Conservation (phyloP, 352 stramenopile genomes). For the Globisporangium orthogonon region DNA sequence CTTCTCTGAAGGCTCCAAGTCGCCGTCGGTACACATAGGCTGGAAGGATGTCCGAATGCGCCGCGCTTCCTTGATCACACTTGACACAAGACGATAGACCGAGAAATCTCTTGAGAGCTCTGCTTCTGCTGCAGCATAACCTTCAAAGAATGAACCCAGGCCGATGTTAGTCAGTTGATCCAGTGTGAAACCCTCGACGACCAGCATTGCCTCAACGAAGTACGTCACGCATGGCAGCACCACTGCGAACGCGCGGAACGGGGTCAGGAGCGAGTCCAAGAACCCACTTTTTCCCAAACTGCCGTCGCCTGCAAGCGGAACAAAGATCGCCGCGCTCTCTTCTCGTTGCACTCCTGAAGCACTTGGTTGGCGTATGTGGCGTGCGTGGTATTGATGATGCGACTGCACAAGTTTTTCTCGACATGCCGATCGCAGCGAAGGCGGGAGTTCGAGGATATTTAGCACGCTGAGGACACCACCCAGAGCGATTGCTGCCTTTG, state of each 20-base stretch:
- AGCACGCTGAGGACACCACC: slow-evolving; percentile 4
- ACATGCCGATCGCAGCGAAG: slow-evolving; percentile 4
- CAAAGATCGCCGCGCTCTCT: slow-evolving; percentile 15
- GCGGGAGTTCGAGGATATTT: slow-evolving; percentile 2
- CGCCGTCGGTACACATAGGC: neutral
- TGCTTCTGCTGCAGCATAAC: slow-evolving; percentile 9
- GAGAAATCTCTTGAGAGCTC: neutral
- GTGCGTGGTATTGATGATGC: slow-evolving; percentile 1
- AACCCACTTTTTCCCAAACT: slow-evolving; percentile 13
- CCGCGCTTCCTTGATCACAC: slow-evolving; percentile 5
- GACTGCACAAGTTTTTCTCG: slow-evolving; percentile 1
- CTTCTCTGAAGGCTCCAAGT: neutral
- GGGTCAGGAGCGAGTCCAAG: slow-evolving; percentile 20
- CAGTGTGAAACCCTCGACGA: slow-evolving; percentile 21
- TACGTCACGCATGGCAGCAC: slow-evolving; percentile 16
- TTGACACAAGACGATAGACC: slow-evolving; percentile 1
- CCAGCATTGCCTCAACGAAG: slow-evolving; percentile 21
- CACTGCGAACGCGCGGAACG: slow-evolving; percentile 27
- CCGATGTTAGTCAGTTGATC: slow-evolving; percentile 12
- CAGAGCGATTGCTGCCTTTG: slow-evolving; percentile 1
- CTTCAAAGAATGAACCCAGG: slow-evolving; percentile 20
- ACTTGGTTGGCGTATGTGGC: neutral
- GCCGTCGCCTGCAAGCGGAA: slow-evolving; percentile 13
- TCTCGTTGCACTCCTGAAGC: neutral
- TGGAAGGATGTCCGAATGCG: slow-evolving; percentile 3